Evolutionary conservation across 176 grass and related monocot species (phyloP), one percentile per base, ranked within the genome.

Genomic region (Raddia guianensis): DNA sequence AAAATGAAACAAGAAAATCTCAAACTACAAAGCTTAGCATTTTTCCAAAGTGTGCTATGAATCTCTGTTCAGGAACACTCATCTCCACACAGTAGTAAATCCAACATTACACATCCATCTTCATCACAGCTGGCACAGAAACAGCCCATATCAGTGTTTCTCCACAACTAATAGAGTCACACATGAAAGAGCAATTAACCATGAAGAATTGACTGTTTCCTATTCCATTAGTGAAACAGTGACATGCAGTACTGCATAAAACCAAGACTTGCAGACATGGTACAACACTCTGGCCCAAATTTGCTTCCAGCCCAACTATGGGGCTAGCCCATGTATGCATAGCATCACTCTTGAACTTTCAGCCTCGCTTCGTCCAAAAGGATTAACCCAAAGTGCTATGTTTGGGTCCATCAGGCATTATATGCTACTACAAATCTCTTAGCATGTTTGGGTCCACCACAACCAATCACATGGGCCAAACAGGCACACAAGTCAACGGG

Each of bases 131-230:
- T 75, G 44, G 44, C 33, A 52, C 19, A 53, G 58, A 86, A 75
- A 49, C 1, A 82, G 20, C 44, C 21, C 33, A 34, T 50, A 72
- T 33, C 54, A 67, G 51, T 67, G 34, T 19, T 58, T 77, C 80
- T 87, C 61, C 49, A 66, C 70, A 79, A 67, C 67, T 44, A 73
- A 52, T 60, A 44, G 59, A 67, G 49, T 49, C 18, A 15, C 27
- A 16, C 13, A 50, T 46, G 33, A 66, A 79, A 66, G 12, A 78
- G 19, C 44, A 73, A 56, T 67, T 63, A 51, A 80, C 33, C 42
- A 78, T 78, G 50, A 81, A 68, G 9, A n/a, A 14, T 60, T 68
- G 51, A 51, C 46, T 58, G 40, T 63, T 72, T 78, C 43, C 68
- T 88, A 60, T 42, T 44, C 19, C 59, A 83, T 65, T 43, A 47